phyloP scores from a whole-genome alignment of 768 basidiomycete species.

The Lentinula edodes region DNA sequence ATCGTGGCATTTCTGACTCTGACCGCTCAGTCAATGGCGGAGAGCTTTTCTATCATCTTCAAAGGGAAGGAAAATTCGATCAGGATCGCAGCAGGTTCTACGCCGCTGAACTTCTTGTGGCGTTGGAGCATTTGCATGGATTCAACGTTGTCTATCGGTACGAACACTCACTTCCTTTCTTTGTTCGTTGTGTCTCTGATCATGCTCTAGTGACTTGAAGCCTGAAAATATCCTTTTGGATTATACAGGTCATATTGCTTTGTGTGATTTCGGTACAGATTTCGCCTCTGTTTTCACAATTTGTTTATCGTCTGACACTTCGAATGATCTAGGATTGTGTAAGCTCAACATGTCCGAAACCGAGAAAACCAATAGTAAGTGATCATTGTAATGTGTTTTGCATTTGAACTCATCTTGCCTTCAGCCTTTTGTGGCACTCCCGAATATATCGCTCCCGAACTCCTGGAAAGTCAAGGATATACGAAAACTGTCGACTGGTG shows the following conservation, averaged over 20 bases:
- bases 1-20: constrained; percentile 1
- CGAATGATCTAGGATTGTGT: constrained; percentile 55
- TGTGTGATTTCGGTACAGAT: constrained; percentile 85
- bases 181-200: background rate
- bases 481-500: constrained; percentile 99
- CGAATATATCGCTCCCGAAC: constrained; percentile 97
- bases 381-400: background rate
- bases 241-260: constrained; percentile 95
- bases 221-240: constrained; percentile 98
- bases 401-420: constrained; percentile 9
- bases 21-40: constrained; percentile 78
- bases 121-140: constrained; percentile 91
- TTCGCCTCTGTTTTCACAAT: too few species aligned
- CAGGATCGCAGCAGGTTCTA: constrained; percentile 93
- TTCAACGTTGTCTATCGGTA: constrained; percentile 99
- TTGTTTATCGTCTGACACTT: background rate
- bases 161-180: constrained; percentile 13
- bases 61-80: constrained; percentile 95
- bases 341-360: constrained; percentile 97
- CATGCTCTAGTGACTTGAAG: constrained; percentile 71
- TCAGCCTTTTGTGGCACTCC: constrained; percentile 96
- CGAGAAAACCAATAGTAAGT: constrained; percentile 92
- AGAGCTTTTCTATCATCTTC: constrained; percentile 95
- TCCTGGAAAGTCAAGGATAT: constrained; percentile 94
- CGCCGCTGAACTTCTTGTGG: constrained; percentile 93